Conservation (phyloP, 148 eudicot species). For the Tetragonia tetragonoides region DNA sequence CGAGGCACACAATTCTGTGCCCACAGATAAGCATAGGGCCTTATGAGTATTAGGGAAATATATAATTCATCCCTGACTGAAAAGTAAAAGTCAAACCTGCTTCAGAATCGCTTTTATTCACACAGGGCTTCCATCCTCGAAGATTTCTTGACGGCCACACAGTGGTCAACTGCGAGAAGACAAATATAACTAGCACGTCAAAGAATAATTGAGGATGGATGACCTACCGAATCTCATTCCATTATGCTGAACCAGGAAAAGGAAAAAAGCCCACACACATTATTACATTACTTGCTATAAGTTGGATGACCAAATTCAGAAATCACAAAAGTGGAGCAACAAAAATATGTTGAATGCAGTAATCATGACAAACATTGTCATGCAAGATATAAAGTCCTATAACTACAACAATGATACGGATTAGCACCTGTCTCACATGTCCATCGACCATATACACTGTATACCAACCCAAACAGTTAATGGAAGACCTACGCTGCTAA, state of each 20-base stretch:
- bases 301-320: not conserved
- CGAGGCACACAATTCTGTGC: slow-evolving; percentile 7
- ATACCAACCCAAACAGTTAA: not conserved
- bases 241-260: not conserved
- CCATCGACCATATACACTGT: not conserved
- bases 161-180: slow-evolving; percentile 57
- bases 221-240: not conserved
- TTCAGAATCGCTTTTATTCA: slow-evolving; percentile 40
- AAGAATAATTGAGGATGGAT: not conserved
- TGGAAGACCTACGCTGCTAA: not conserved
- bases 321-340: not conserved
- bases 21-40: not conserved
- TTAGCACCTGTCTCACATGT: not conserved
- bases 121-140: slow-evolving; percentile 79
- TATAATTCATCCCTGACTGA: slow-evolving; percentile 1
- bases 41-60: not conserved
- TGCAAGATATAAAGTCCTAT: not conserved
- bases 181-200: slow-evolving; percentile 8
- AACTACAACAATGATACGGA: not conserved
- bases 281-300: not conserved
- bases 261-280: not conserved
- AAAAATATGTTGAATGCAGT: not conserved
- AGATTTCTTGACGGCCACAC: slow-evolving; percentile 69
- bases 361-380: not conserved
- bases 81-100: slow-evolving; percentile 56